Evolutionary conservation across 2,329 filamentous ascomycete genomes (phyloP).

Genomic region (Scytalidium sp.): DNA sequence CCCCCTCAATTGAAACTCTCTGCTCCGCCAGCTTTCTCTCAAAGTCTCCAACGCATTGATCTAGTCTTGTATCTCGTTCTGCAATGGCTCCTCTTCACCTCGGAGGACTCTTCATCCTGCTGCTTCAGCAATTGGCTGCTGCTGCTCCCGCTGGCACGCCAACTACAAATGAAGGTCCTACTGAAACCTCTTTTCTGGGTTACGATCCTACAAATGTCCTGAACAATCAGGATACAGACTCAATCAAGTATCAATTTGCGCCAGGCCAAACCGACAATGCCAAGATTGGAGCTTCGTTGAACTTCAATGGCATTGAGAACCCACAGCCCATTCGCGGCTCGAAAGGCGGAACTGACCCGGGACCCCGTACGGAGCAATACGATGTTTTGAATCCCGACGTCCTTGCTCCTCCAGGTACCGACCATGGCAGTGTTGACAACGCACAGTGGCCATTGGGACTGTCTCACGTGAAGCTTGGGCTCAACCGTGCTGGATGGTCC

Average conservation of each 20-base stretch:
- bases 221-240: constrained; percentile 30
- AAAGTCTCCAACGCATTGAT: background rate
- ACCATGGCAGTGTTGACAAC: constrained; percentile 42
- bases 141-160: constrained; percentile 10
- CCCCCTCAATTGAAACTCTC: background rate
- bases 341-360: constrained; percentile 47
- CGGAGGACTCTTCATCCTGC: constrained; percentile 1
- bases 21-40: background rate
- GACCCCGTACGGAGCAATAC: constrained; percentile 44
- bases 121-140: constrained; percentile 16
- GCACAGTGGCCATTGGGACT: constrained; percentile 52
- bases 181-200: constrained; percentile 29
- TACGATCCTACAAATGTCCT: constrained; percentile 35
- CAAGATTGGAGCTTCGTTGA: constrained; percentile 48
- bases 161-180: background rate
- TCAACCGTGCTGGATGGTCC: constrained; percentile 52
- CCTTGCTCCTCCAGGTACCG: constrained; percentile 49
- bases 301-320: constrained; percentile 48
- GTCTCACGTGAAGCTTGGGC: constrained; percentile 39
- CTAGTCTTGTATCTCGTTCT: background rate
- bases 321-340: constrained; percentile 55
- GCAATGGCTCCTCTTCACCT: background rate
- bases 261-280: constrained; percentile 48
- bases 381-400: constrained; percentile 51
- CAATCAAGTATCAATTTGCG: constrained; percentile 38